Conservation (phyloP, 192 early-diverging fungal species). For the Paraglomus brasilianum region DNA sequence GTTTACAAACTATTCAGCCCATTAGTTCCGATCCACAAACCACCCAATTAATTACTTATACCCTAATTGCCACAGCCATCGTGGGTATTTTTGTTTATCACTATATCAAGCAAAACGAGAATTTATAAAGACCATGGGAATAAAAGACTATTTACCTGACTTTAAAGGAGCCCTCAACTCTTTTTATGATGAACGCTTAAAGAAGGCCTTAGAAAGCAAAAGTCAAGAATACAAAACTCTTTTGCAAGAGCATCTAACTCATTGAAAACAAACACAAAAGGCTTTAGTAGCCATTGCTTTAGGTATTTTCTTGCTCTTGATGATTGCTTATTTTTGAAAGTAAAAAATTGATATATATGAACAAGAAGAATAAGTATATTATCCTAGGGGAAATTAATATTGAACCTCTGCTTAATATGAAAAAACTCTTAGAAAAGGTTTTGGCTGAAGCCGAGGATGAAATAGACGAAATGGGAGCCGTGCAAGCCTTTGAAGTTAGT, state of each 20-base stretch:
- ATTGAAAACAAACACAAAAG: background rate
- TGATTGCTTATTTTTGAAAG: conserved; percentile 21
- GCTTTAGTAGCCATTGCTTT: conserved; percentile 3
- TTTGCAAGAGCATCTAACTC: background rate
- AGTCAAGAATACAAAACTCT: background rate
- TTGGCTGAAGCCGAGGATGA: background rate
- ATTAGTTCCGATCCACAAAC: background rate
- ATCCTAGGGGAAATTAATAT: no score
- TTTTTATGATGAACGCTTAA: conserved; percentile 16
- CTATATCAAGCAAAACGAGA: conserved; percentile 5
- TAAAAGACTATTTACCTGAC: conserved; percentile 16
- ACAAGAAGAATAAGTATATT: no score
- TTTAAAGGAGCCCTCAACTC: background rate
- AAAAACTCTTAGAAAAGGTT: background rate
- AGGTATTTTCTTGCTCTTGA: conserved; percentile 7
- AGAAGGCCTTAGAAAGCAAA: conserved; percentile 1
- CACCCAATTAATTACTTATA: conserved; percentile 12
- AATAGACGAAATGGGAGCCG: conserved; percentile 17
- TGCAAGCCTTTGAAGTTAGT: conserved; percentile 16
- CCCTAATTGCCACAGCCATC: conserved; percentile 3
- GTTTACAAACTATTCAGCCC: background rate
- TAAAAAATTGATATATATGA: no score
- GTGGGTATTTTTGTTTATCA: conserved; percentile 14
- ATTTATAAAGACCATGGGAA: background rate
- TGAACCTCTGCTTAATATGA: background rate